A percentile compares a stretch with the other conserved stretches of the same genome.
phyloP scores from a whole-genome alignment of 2,329 filamentous ascomycete species.

The Claviceps sp. region DNA sequence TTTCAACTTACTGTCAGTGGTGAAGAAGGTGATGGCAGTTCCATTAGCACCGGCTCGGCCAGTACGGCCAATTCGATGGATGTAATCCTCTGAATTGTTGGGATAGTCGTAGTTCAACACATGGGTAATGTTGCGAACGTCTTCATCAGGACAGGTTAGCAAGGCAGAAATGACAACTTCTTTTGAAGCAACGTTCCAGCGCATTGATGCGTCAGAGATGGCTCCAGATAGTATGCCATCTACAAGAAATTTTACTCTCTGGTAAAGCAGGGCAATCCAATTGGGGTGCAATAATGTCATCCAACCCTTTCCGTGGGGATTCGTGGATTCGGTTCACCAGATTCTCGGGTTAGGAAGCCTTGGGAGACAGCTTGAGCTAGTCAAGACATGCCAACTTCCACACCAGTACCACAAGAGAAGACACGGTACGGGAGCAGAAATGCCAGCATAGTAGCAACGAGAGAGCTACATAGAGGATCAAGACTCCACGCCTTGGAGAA shows the following conservation, averaged over 20 bases:
- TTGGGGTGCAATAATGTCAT: slow-evolving; percentile 38
- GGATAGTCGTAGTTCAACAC: slow-evolving; percentile 99
- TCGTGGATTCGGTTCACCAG: slow-evolving; percentile 30
- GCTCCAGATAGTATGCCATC: slow-evolving; percentile 35
- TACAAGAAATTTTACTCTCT: slow-evolving; percentile 36
- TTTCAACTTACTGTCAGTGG: slow-evolving; percentile 81
- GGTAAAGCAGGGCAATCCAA: slow-evolving; percentile 45
- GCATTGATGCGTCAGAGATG: slow-evolving; percentile 27
- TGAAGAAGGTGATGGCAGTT: slow-evolving; percentile 97
- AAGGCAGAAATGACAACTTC: slow-evolving; percentile 31
- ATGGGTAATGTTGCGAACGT: slow-evolving; percentile 99
- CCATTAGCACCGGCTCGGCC: slow-evolving; percentile 88
- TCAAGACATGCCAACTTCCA: slow-evolving; percentile 69
- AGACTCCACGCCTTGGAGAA: slow-evolving; percentile 70
- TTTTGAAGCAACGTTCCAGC: slow-evolving; percentile 50
- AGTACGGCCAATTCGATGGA: slow-evolving; percentile 92
- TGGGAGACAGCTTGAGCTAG: slow-evolving; percentile 54
- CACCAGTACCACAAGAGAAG: slow-evolving; percentile 53
- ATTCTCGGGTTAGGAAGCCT: slow-evolving; percentile 45
- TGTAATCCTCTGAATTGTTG: slow-evolving; percentile 98
- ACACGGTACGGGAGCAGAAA: slow-evolving; percentile 59
- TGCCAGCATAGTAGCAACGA: slow-evolving; percentile 60
- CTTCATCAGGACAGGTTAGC: slow-evolving; percentile 67
- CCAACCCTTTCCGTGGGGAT: slow-evolving; percentile 26
- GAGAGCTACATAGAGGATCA: slow-evolving; percentile 43